Conservation (phyloP, 306 rosid species). For the Trifolium fragiferum region DNA sequence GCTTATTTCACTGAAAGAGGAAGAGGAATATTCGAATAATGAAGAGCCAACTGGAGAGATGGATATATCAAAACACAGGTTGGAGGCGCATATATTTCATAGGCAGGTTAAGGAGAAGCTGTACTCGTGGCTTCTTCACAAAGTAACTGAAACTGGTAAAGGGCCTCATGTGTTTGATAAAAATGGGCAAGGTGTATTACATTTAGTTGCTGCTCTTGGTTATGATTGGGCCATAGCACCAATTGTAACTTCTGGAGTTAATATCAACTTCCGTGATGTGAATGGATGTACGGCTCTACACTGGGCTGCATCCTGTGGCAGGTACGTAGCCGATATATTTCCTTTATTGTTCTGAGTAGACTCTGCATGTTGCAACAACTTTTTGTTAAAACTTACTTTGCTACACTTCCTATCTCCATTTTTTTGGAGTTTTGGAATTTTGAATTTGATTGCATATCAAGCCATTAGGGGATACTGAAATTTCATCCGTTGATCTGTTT, state of each 20-base stretch:
- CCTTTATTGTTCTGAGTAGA: background rate
- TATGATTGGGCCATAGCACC: conserved; percentile 85
- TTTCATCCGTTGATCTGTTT: conserved; percentile 11
- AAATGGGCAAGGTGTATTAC: conserved; percentile 78
- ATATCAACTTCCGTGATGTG: conserved; percentile 78
- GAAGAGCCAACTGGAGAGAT: conserved; percentile 51
- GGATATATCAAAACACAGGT: conserved; percentile 47
- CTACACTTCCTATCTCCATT: conserved; percentile 8
- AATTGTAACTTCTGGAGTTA: conserved; percentile 74
- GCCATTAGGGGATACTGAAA: conserved; percentile 17
- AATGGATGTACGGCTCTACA: conserved; percentile 94
- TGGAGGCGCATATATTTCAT: conserved; percentile 50
- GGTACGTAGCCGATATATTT: conserved; percentile 46
- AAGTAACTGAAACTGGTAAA: conserved; percentile 72
- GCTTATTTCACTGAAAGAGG: conserved; percentile 74
- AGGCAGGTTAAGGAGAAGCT: conserved; percentile 71
- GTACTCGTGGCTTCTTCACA: conserved; percentile 80
- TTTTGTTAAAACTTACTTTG: conserved; percentile 8
- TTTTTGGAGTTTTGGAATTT: conserved; percentile 22
- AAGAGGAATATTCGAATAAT: conserved; percentile 57
- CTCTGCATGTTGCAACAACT: conserved; percentile 15
- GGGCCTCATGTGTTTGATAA: conserved; percentile 74
- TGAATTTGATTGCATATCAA: conserved; percentile 34
- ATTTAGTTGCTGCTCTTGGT: conserved; percentile 86
- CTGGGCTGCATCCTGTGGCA: conserved; percentile 94